Conservation (phyloP, 2,329 filamentous ascomycete species). For the Cordyceps cicadae region DNA sequence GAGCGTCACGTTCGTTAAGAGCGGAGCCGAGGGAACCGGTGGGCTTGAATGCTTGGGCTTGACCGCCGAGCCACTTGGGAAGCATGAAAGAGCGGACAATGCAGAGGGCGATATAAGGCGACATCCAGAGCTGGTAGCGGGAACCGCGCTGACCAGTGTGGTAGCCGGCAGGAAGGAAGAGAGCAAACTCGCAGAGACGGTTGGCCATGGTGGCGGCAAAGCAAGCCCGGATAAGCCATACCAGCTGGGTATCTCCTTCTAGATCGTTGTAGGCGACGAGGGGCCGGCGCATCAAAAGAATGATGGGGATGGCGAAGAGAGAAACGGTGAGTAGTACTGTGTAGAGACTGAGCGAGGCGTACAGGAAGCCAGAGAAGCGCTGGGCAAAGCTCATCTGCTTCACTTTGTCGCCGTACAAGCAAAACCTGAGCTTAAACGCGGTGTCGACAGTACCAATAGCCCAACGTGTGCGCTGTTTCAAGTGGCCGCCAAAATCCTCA, state of each 20-base stretch:
- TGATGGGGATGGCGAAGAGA: constrained; percentile 51
- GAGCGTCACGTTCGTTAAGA: constrained; percentile 50
- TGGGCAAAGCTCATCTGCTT: constrained; percentile 46
- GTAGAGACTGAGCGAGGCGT: constrained; percentile 46
- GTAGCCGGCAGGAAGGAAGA: constrained; percentile 52
- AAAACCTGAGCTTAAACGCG: constrained; percentile 52
- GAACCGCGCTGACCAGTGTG: constrained; percentile 49
- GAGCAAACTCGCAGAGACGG: constrained; percentile 48
- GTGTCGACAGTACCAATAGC: constrained; percentile 50
- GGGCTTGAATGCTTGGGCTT: constrained; percentile 50
- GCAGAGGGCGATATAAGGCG: constrained; percentile 51
- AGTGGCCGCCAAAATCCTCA: constrained; percentile 45
- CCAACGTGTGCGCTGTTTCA: constrained; percentile 51
- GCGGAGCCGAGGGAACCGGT: constrained; percentile 49
- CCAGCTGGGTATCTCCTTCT: constrained; percentile 38
- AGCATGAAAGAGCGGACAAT: constrained; percentile 50
- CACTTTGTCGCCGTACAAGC: constrained; percentile 45
- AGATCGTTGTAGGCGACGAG: constrained; percentile 45
- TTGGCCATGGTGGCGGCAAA: constrained; percentile 43
- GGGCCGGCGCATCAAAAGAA: constrained; percentile 47
- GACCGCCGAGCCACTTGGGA: constrained; percentile 51
- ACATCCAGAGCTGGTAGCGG: constrained; percentile 54
- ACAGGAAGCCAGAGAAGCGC: constrained; percentile 51
- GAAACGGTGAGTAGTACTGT: constrained; percentile 46
- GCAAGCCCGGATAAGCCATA: constrained; percentile 49